A percentile compares a stretch with the other conserved stretches of the same genome.
Conservation (phyloP, 306 rosid species). For the Vigna nakashimae region DNA sequence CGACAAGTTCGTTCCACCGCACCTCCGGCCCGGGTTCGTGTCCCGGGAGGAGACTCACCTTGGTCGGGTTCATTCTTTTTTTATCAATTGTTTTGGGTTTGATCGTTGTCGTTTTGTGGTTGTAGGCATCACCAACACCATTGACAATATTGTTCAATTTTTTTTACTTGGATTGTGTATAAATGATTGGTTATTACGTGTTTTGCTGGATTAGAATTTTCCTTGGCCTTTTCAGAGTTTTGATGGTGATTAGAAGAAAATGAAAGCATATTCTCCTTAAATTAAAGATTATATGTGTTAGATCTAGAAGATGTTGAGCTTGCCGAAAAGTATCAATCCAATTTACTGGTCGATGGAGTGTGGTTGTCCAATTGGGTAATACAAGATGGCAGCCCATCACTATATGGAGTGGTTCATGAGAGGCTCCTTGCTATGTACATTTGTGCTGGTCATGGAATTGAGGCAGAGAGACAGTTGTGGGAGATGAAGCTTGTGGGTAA, state of each 20-base stretch:
- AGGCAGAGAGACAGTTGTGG: slow-evolving; percentile 86
- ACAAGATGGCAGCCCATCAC: slow-evolving; percentile 65
- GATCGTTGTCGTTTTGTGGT: slow-evolving; percentile 22
- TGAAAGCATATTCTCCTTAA: slow-evolving; percentile 52
- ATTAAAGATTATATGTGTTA: slow-evolving; percentile 23
- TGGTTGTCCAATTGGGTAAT: slow-evolving; percentile 80
- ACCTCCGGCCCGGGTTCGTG: slow-evolving; percentile 78
- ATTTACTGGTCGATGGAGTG: slow-evolving; percentile 75
- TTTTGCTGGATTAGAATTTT: slow-evolving; percentile 15
- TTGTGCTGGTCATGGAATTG: slow-evolving; percentile 88
- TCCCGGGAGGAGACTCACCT: slow-evolving; percentile 51
- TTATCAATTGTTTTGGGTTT: slow-evolving; percentile 1
- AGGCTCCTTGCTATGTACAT: slow-evolving; percentile 95
- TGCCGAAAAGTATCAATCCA: slow-evolving; percentile 75
- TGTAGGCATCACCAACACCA: not conserved
- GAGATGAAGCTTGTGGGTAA: slow-evolving; percentile 88
- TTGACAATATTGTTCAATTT: not conserved
- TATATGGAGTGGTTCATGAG: slow-evolving; percentile 80
- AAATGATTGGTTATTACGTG: not conserved
- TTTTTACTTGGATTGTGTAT: not conserved
- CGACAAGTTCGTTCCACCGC: slow-evolving; percentile 80
- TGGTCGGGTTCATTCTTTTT: slow-evolving; percentile 45
- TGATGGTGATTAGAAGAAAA: not conserved
- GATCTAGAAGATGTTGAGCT: slow-evolving; percentile 65
- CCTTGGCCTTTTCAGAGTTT: slow-evolving; percentile 54